Conservation (phyloP, 768 basidiomycete genomes). For the Pholiota conissans region DNA sequence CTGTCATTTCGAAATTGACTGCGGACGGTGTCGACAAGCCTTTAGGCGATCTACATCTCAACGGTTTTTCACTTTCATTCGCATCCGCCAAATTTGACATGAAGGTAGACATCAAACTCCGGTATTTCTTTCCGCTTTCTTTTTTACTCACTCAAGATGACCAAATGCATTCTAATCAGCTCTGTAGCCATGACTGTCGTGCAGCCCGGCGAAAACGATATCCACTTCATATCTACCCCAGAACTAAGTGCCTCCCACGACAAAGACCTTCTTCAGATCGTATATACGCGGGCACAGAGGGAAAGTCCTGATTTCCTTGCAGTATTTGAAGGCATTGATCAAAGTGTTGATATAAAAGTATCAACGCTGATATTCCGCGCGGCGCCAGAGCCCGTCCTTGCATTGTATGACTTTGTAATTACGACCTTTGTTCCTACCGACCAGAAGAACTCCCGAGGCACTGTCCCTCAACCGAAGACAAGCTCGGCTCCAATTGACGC, state of each 20-base stretch:
- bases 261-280: slow-evolving; percentile 67
- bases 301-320: slow-evolving; percentile 84
- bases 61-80: slow-evolving; percentile 76
- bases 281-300: slow-evolving; percentile 78
- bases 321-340: slow-evolving; percentile 82
- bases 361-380: slow-evolving; percentile 90
- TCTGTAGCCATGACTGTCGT: slow-evolving; percentile 77
- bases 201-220: slow-evolving; percentile 50
- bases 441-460: not conserved
- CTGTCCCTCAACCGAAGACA: not conserved
- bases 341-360: slow-evolving; percentile 81
- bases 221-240: slow-evolving; percentile 68
- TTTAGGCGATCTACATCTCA: slow-evolving; percentile 77
- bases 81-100: slow-evolving; percentile 82
- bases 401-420: slow-evolving; percentile 96
- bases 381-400: slow-evolving; percentile 87
- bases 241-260: slow-evolving; percentile 30
- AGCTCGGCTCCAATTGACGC: not conserved
- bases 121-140: slow-evolving; percentile 13
- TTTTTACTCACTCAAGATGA: not conserved
- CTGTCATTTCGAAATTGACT: slow-evolving; percentile 72
- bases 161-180: slow-evolving; percentile 35
- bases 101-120: slow-evolving; percentile 77
- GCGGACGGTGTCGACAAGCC: slow-evolving; percentile 63
- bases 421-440: slow-evolving; percentile 74